Evolutionary conservation across 768 basidiomycete genomes (phyloP).

Genomic region (Leccinum disarticulatum): DNA sequence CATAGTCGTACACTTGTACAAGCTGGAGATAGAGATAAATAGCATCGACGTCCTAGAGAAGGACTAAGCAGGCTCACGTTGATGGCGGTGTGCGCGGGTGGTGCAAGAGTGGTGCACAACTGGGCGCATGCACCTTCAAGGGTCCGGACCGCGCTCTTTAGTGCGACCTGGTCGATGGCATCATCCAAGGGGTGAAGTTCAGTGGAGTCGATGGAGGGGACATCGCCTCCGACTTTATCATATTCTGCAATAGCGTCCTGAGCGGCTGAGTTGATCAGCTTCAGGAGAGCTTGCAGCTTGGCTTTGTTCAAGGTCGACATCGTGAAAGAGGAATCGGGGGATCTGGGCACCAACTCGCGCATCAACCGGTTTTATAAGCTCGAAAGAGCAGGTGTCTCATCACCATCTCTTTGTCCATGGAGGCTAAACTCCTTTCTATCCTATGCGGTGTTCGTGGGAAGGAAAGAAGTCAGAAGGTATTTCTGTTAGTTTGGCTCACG

Average conservation of each 20-base stretch:
- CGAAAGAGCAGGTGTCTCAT: neutral
- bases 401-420: neutral
- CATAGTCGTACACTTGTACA: conserved; percentile 28
- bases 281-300: conserved; percentile 29
- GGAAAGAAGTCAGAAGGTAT: neutral
- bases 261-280: conserved; percentile 33
- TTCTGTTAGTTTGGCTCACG: conserved; percentile 10
- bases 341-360: neutral
- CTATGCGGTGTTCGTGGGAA: neutral
- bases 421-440: neutral
- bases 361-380: neutral
- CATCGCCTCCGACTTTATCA: conserved; percentile 22
- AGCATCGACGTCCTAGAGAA: neutral
- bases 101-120: conserved; percentile 35
- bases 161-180: conserved; percentile 19
- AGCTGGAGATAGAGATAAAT: conserved; percentile 10
- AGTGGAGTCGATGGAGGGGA: conserved; percentile 37
- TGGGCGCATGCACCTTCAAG: conserved; percentile 39
- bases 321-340: neutral
- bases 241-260: conserved; percentile 36
- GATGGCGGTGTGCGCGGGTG: conserved; percentile 32
- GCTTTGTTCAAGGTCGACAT: conserved; percentile 23
- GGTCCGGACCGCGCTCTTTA: conserved; percentile 27
- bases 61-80: conserved; percentile 25
- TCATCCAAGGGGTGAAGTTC: conserved; percentile 37